Evolutionary conservation across 2,329 filamentous ascomycete species (phyloP).

Genomic region (Penicillium freii): DNA sequence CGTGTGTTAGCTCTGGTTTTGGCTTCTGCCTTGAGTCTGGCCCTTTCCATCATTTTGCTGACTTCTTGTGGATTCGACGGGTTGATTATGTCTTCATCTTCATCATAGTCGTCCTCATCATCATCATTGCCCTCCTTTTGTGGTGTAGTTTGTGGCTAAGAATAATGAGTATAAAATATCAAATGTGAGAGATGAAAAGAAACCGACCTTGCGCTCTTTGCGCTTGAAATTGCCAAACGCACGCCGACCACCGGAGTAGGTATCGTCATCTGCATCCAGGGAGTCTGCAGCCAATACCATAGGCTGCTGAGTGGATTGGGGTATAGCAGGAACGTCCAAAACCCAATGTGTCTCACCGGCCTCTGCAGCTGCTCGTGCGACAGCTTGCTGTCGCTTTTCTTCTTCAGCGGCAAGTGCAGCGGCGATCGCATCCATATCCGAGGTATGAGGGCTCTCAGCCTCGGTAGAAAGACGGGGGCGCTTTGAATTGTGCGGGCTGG

Average conservation of each 20-base stretch:
- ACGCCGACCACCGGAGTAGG: slow-evolving; percentile 33
- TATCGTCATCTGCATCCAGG: slow-evolving; percentile 34
- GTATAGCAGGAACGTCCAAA: slow-evolving; percentile 31
- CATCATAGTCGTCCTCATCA: slow-evolving; percentile 15
- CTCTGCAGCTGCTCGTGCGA: slow-evolving; percentile 43
- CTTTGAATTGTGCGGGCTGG: slow-evolving; percentile 34
- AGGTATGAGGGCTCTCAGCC: slow-evolving; percentile 21
- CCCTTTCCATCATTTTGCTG: slow-evolving; percentile 8
- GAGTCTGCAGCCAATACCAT: slow-evolving; percentile 35
- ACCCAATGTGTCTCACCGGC: slow-evolving; percentile 48
- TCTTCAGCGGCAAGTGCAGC: slow-evolving; percentile 44
- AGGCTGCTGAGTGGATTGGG: slow-evolving; percentile 25
- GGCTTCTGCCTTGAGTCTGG: slow-evolving; percentile 19
- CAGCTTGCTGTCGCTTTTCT: slow-evolving; percentile 40
- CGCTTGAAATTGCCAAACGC: slow-evolving; percentile 42
- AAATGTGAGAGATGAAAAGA: neutral
- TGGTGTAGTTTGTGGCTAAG: neutral
- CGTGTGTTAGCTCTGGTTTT: slow-evolving; percentile 15
- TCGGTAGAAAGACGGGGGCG: slow-evolving; percentile 35
- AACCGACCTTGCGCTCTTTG: slow-evolving; percentile 31
- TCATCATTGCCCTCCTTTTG: slow-evolving; percentile 13
- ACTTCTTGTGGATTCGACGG: neutral
- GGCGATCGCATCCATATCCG: slow-evolving; percentile 42
- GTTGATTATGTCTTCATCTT: slow-evolving; percentile 1
- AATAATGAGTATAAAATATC: slow-evolving; percentile 1